Evolutionary conservation across 2,329 filamentous ascomycete genomes (phyloP), one percentile per base, ranked within the genome.

Genomic region (Fusarium albosuccineum): DNA sequence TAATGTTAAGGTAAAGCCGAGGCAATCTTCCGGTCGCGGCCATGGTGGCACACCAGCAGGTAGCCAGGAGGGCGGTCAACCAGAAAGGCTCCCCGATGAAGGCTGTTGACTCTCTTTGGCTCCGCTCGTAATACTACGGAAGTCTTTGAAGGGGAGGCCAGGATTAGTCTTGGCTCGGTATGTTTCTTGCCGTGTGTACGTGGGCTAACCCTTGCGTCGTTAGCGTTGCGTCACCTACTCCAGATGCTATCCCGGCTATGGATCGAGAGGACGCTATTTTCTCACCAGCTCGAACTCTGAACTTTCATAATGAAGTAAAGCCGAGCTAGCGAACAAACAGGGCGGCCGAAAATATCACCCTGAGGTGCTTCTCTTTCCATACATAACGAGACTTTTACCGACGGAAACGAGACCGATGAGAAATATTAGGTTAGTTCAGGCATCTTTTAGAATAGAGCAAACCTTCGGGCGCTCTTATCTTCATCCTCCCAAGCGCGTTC

Each of bases 171-270:
- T 42, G 34, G 22, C 17, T 62, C 2, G 45, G 41, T 6, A 48
- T 65, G 45, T 65, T 40, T 39, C 54, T 65, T 13, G 50, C 62
- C 13, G 14, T 65, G 16, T 65, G 62, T n/a, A 46, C 62, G 17
- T 65, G 54, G 62, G 36, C 46, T 2, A 66, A 44, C 14, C 62
- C 62, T 16, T 53, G 63, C 2, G 37, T 66, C 29, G 60, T 66
- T 11, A 66, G 63, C 16, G 40, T 63, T 7, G 60, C 63, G 6
- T 60, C 60, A 2, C 55, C 44, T 11, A 60, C 63, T 5, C 60
- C 63, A 6, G 45, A 45, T 4, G 48, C 57, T 11, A 16, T 48
- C 1, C 7, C 22, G 22, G 22, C 22, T 22, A 22, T n/a, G 11
- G 11, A 13, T 6, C 45, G 22, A 48, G 29, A 34, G 9, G 45